These are phyloP conservation scores for Dothistroma pini DNA, from an alignment of 2,329 filamentous ascomycete species.

Conservation along the genomic window DNA sequence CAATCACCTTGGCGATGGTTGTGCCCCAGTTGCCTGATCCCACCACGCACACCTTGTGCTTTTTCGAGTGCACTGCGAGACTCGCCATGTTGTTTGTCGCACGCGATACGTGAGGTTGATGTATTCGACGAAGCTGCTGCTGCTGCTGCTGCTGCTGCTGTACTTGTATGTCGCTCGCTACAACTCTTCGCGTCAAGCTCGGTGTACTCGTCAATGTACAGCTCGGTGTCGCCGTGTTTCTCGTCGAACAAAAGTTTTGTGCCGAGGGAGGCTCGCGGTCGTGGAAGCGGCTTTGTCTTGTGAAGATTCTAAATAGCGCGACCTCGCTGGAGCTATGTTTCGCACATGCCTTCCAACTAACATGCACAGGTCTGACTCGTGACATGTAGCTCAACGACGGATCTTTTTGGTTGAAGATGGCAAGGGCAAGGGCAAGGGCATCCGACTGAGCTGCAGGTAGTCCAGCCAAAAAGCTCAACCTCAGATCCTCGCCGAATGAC, in stretches of 20 bases:
- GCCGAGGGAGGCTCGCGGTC: neutral
- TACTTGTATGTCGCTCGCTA: neutral
- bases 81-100: slow-evolving; percentile 41
- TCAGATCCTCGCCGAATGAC: neutral
- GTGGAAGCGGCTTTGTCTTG: neutral
- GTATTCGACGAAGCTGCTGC: neutral
- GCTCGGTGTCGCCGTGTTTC: neutral
- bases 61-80: slow-evolving; percentile 56
- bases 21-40: slow-evolving; percentile 99
- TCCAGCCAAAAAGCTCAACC: neutral
- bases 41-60: slow-evolving; percentile 89
- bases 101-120: neutral
- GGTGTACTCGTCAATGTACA: neutral
- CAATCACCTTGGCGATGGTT: slow-evolving; percentile 94
- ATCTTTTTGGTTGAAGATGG: neutral
- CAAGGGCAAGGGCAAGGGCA: neutral
- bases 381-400: neutral
- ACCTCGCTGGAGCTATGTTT: neutral
- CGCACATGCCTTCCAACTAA: neutral
- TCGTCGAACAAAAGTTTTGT: neutral
- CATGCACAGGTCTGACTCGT: neutral
- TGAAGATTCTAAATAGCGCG: neutral
- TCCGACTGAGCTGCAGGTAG: neutral
- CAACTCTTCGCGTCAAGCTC: neutral
- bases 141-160: neutral